These are phyloP conservation scores for Botrytis fragariae DNA, from an alignment of 2,329 filamentous ascomycete genomes.

Conservation along the genomic window DNA sequence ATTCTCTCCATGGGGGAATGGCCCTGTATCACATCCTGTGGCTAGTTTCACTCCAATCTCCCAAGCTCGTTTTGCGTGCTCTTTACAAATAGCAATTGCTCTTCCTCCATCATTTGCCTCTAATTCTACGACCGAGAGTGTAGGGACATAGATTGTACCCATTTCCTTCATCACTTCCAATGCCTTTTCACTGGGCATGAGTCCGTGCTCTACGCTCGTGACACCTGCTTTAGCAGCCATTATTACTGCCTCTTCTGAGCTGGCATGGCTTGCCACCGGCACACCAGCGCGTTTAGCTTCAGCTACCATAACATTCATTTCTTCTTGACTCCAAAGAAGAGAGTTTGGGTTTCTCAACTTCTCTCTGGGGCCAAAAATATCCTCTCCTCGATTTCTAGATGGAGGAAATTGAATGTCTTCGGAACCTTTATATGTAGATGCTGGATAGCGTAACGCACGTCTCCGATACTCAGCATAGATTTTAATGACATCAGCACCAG, in stretches of 20 bases:
- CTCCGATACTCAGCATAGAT: not conserved
- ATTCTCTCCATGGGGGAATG: not conserved
- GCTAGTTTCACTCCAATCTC: not conserved
- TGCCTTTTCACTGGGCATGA: not conserved
- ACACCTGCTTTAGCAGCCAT: not conserved
- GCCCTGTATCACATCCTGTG: not conserved
- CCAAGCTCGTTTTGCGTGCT: not conserved
- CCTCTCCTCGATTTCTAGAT: not conserved
- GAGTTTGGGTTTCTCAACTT: not conserved
- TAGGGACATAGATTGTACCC: not conserved
- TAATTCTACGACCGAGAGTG: not conserved
- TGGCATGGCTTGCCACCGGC: not conserved
- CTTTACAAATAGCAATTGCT: not conserved
- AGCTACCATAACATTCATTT: not conserved
- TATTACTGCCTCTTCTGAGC: not conserved
- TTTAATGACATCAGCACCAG: not conserved
- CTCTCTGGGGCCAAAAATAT: not conserved
- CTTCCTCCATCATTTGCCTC: not conserved
- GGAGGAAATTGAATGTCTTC: not conserved
- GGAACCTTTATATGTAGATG: not conserved
- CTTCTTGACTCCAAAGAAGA: not conserved
- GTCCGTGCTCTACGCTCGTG: not conserved
- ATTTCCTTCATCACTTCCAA: not conserved
- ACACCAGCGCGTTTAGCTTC: not conserved
- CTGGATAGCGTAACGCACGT: not conserved